Base-by-base conservation (phyloP, 2,329 filamentous ascomycete species). In the Pochonia chlamydosporia region DNA sequence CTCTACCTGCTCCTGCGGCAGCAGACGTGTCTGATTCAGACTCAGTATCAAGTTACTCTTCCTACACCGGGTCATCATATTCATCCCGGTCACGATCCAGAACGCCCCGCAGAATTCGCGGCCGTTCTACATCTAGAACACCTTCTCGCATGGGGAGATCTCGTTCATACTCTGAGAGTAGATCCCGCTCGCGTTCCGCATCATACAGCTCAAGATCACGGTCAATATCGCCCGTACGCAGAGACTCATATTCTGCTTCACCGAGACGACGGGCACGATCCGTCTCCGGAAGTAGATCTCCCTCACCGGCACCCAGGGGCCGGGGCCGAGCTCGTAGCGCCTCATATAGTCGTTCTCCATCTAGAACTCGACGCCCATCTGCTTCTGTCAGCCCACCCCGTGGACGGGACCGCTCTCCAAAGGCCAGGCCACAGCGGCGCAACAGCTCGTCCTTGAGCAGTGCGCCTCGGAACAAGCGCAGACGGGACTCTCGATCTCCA, bases 21-120 rank as follows among this genome's bases (percentile, higher is more conserved):
- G 71, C 67, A 8, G 72, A 73, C 28, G 75, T 81, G 42, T 84
- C 83, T 1, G 82, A 85, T 51, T 83, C 83, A 0, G 85, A 87
- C 40, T 89, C 84, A 0, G 81, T 83, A 9, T 89, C 85, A 8
- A 89, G 85, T 67, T 92, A 90, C 61, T 89, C 84, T 0, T 89
- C 86, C 18, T 87, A 88, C 60, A 79, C 49, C 7, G 49, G 52
- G 11, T 54, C 52, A 6, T 54, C 50, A 10, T 52, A 47, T 24
- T 53, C 50, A n/a, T 49, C 44, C 11, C 44, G 48, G 10, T 48
- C 48, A 20, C 48, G 51, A 8, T 52, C 50, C 13, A 44, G 50
- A 35, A 45, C 39, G n/a, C 42, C 37, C 8, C 35, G 21, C n/a
- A 30, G 44, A 18, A 42, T 46, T 18, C 40, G 48, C 8, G 50